phyloP scores from a whole-genome alignment of 331 rosid genomes.

The Saraca asoca region DNA sequence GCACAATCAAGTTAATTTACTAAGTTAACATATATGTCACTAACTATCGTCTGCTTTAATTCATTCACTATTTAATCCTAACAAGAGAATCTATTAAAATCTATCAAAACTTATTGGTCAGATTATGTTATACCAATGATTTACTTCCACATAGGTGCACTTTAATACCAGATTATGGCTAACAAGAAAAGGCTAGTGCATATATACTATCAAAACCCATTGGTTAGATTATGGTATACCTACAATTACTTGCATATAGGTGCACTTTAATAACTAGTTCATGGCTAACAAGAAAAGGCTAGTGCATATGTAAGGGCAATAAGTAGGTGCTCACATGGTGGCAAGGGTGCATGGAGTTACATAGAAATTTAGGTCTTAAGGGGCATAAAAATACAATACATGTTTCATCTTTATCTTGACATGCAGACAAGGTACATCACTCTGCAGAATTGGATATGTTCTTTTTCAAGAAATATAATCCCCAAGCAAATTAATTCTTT shows the following conservation, averaged over 20 bases:
- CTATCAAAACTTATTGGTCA: no score
- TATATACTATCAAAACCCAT: no score
- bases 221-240: no score
- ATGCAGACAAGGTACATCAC: not conserved
- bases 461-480: not conserved
- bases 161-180: no score
- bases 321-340: no score
- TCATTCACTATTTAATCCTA: not conserved
- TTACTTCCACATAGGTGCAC: no score
- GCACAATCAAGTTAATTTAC: conserved; percentile 1
- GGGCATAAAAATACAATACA: conserved; percentile 6
- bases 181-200: no score
- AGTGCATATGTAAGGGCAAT: no score
- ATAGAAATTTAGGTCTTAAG: conserved; percentile 5
- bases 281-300: no score
- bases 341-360: no score
- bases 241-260: not conserved
- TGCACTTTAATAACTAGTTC: no score
- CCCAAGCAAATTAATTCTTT: not conserved
- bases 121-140: no score
- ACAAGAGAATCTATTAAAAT: conserved; percentile 6
- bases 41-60: not conserved
- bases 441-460: conserved; percentile 1
- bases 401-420: not conserved
- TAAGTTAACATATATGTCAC: not conserved